Evolutionary conservation across 2,329 filamentous ascomycete genomes (phyloP), one percentile per base, ranked within the genome.

Genomic region (Neofusicoccum parvum): DNA sequence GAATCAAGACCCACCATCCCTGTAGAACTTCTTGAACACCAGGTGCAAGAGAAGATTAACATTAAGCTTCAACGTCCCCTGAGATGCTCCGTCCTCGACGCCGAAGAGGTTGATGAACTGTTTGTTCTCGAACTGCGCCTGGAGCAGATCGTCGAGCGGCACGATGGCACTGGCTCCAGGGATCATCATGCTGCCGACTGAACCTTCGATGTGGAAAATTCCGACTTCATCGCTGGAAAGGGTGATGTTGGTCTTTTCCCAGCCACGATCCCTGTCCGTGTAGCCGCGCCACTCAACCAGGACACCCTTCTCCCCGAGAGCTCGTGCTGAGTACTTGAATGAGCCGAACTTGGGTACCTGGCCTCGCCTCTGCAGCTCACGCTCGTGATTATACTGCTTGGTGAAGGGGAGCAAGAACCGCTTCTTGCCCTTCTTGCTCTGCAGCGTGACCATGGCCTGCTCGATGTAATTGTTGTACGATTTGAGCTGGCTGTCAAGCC

Each of bases 381-480:
- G 90, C 81, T 98, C 93, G 80, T 99, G 95, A 79, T 97, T 96
- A 87, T 97, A 99, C 79, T 99, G 95, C 75, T 96, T 96, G 27
- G 94, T 97, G 78, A 99, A 99, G 14, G 95, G 95, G 77, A 99
- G 86, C 65, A 97, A 85, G 84, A 97, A 97, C 62, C 91, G 88
- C 78, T 96, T 96, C 82, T 96, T 96, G 68, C 90, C 94, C 80
- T 97, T 97, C 79, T 97, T 96, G 80, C 92, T 97, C 78, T 98
- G 95, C 66, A 99, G 84, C 4, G 96, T 99, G 67, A 94, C 86
- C 92, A 99, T 97, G 56, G 95, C 94, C 78, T 97, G 94, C 81
- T 99, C 96, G 74, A 99, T 97, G 80, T 99, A 99, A 80, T 99
- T 93, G 76, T 99, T 97, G 81, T 99, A 99, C 69, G 90, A 95